A percentile compares a stretch with the other conserved stretches of the same genome.
phyloP scores from a whole-genome alignment of 768 basidiomycete genomes.

The Pleurotus citrinopileatus region DNA sequence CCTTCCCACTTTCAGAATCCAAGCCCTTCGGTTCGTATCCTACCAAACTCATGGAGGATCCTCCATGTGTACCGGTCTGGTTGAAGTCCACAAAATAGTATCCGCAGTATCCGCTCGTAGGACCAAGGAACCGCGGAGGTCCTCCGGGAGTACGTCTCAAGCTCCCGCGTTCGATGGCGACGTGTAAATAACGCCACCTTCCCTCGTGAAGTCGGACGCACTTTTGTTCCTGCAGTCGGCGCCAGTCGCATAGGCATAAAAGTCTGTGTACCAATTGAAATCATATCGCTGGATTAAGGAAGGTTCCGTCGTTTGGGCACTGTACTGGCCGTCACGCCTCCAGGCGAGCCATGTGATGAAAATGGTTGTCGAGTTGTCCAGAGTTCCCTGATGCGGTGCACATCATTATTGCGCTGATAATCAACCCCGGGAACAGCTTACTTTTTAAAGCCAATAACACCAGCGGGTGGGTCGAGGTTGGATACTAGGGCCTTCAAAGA shows the following conservation, averaged over 20 bases:
- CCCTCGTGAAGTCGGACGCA: neutral
- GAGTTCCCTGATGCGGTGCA: neutral
- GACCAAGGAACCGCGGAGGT: neutral
- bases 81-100: neutral
- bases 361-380: neutral
- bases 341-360: slow-evolving; percentile 1
- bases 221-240: neutral
- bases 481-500: neutral
- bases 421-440: neutral
- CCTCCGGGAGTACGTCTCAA: neutral
- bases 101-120: neutral
- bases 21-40: neutral
- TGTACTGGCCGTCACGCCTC: neutral
- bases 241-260: neutral
- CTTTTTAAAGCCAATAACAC: slow-evolving; percentile 1
- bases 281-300: neutral
- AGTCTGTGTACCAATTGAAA: slow-evolving; percentile 1
- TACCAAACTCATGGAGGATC: neutral
- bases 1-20: neutral
- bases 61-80: neutral
- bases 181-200: neutral
- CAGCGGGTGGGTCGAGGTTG: neutral
- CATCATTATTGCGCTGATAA: neutral
- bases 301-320: neutral
- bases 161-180: neutral